Evolutionary conservation across 768 basidiomycete species (phyloP).

Genomic region (Termitomyces sp.): DNA sequence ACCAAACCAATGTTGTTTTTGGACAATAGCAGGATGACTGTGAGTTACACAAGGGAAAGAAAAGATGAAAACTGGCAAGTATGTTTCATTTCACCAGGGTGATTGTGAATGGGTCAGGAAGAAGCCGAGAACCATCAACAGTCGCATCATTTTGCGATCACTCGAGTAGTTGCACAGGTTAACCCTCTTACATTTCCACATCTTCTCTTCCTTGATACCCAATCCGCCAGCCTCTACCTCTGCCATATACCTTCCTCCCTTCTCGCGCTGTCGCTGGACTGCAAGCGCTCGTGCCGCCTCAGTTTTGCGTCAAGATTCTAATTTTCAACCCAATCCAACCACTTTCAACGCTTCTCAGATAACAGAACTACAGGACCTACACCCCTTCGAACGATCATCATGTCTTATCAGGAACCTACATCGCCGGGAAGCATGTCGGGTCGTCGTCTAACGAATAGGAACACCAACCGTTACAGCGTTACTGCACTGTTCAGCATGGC

Average conservation of each 20-base stretch:
- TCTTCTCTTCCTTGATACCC: conserved; percentile 34
- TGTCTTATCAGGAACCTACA: conserved; percentile 62
- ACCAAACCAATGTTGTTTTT: no score
- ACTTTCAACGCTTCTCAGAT: conserved; percentile 9
- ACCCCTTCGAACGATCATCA: conserved; percentile 32
- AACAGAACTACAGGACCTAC: conserved; percentile 16
- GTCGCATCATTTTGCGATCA: conserved; percentile 15
- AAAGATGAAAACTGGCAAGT: neutral
- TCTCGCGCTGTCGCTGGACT: conserved; percentile 24
- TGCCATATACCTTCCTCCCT: conserved; percentile 19
- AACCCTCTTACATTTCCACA: conserved; percentile 9
- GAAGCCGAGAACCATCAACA: conserved; percentile 18
- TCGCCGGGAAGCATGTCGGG: conserved; percentile 66
- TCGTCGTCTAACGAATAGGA: conserved; percentile 83
- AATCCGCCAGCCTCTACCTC: conserved; percentile 15
- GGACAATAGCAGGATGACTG: no score
- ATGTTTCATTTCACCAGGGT: neutral
- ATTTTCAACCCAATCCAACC: conserved; percentile 10
- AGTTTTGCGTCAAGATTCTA: conserved; percentile 17
- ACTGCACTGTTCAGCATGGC: conserved; percentile 97
- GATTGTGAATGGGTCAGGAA: conserved; percentile 8
- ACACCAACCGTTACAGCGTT: conserved; percentile 94
- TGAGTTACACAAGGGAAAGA: no score
- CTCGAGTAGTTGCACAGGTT: conserved; percentile 8
- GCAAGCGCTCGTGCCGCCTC: conserved; percentile 46